Evolutionary conservation across 2,329 filamentous ascomycete genomes (phyloP).

Genomic region (Nemania sp.): DNA sequence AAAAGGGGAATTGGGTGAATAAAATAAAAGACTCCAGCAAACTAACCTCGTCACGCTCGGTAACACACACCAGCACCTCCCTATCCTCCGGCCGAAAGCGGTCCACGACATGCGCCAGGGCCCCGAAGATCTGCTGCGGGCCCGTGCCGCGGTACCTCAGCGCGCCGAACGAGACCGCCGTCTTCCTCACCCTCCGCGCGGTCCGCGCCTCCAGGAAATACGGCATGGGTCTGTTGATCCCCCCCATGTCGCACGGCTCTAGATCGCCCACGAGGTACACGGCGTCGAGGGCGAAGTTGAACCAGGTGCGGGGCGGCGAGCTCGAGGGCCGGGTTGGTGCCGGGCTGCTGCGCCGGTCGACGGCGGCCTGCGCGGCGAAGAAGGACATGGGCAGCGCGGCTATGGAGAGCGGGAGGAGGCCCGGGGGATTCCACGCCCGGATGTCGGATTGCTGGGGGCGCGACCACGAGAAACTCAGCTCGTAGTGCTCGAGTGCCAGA

Average conservation of each 20-base stretch:
- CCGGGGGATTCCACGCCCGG: constrained; percentile 18
- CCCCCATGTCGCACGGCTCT: constrained; percentile 60
- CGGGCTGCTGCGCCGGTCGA: neutral
- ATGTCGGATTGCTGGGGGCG: constrained; percentile 55
- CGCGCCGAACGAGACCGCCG: constrained; percentile 59
- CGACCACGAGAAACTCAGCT: constrained; percentile 61
- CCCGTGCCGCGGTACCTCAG: constrained; percentile 58
- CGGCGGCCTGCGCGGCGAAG: neutral
- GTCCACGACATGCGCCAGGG: constrained; percentile 62
- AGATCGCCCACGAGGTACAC: constrained; percentile 62
- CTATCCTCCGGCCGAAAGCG: constrained; percentile 52
- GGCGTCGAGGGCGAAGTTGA: constrained; percentile 62
- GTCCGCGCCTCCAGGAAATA: constrained; percentile 58
- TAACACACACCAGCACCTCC: constrained; percentile 57
- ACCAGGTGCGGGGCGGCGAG: constrained; percentile 57
- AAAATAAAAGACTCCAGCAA: too few relatives aligned
- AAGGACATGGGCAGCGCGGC: neutral
- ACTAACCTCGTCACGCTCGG: constrained; percentile 55
- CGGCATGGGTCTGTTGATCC: constrained; percentile 62
- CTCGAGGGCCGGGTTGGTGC: constrained; percentile 22
- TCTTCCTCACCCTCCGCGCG: constrained; percentile 57
- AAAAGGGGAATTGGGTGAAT: too few relatives aligned
- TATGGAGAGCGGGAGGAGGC: neutral
- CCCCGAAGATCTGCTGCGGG: constrained; percentile 60
- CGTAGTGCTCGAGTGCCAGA: constrained; percentile 59